Conservation (phyloP, 2,329 filamentous ascomycete genomes). For the Beauveria australis region DNA sequence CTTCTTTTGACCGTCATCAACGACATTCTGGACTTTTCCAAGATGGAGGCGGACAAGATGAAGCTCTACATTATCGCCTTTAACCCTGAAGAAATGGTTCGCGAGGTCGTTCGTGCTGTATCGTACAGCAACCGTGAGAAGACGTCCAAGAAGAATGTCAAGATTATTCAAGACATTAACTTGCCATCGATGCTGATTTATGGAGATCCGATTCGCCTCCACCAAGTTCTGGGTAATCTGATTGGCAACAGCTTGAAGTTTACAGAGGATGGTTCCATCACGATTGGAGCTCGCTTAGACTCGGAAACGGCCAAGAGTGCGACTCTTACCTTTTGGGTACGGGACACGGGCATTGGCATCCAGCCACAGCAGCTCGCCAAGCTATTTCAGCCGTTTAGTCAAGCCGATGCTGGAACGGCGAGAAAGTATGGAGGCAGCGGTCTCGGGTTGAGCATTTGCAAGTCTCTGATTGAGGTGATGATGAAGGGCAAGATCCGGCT, state of each 20-base stretch:
- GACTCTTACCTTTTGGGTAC: conserved; percentile 74
- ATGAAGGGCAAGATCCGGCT: conserved; percentile 81
- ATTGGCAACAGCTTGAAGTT: conserved; percentile 94
- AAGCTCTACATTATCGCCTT: conserved; percentile 68
- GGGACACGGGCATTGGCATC: conserved; percentile 88
- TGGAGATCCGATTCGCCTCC: conserved; percentile 57
- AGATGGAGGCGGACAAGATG: conserved; percentile 83
- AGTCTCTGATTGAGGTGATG: conserved; percentile 85
- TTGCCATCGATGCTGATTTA: conserved; percentile 65
- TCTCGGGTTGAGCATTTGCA: conserved; percentile 87
- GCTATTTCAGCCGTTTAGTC: conserved; percentile 85
- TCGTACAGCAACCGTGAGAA: conserved; percentile 59
- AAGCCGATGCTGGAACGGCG: conserved; percentile 84
- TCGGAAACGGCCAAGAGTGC: conserved; percentile 62
- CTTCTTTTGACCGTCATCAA: conserved; percentile 88
- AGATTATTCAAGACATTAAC: conserved; percentile 62
- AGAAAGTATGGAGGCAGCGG: conserved; percentile 88
- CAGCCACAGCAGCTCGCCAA: conserved; percentile 72
- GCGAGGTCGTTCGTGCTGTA: conserved; percentile 57
- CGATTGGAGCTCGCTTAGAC: conserved; percentile 68
- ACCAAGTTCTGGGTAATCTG: conserved; percentile 69
- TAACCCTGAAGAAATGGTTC: conserved; percentile 58
- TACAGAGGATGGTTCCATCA: conserved; percentile 78
- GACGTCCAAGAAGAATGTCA: conserved; percentile 53
- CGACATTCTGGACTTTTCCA: conserved; percentile 91